Evolutionary conservation across 257 asterid genomes (phyloP), one percentile per base, ranked within the genome.

Genomic region (Cinchona pubescens): DNA sequence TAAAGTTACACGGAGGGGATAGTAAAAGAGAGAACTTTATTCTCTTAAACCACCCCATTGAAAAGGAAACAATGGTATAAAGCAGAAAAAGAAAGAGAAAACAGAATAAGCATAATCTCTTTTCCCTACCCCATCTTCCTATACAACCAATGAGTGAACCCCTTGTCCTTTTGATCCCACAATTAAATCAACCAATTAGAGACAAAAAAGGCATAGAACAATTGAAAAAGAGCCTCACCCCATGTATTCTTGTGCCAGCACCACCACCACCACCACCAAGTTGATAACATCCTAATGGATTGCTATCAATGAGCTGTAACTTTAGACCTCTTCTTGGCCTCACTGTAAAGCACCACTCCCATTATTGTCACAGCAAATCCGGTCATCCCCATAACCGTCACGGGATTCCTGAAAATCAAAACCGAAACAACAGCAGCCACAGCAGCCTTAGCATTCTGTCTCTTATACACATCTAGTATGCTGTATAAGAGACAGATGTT

Each of bases 261-360:
- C 56, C 72, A 23, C 59, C 69, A 72, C 61, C 68, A 69, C 56
- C 72, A 23, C 59, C 69, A 72, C 61, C 79, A 76, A 48, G 46
- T 48, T 70, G 76, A 73, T 55, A 63, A 53, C 40, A 78, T 73
- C n/a, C n/a, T n/a, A 38, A 38, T 38, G 42, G 27, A 69, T 34
- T 69, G 76, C 79, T 46, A 67, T 91, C 95, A 94, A 83, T 92
- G 97, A 75, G 90, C 86, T 86, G 86, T 85, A 46, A 51, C 87
- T 85, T 94, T 94, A 63, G 90, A 79, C 74, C 99, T 90, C 86
- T 95, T 95, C 90, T 72, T 92, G 1, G 99, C 99, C 82, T 95
- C 98, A 73, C 97, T 89, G 91, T 95, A 95, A 88, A 92, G 90
- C 73, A 89, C 89, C 64, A 95, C 99, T 7, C 99, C 98, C 99